Conservation (phyloP, 2,329 filamentous ascomycete species). For the Fusarium albosuccineum region DNA sequence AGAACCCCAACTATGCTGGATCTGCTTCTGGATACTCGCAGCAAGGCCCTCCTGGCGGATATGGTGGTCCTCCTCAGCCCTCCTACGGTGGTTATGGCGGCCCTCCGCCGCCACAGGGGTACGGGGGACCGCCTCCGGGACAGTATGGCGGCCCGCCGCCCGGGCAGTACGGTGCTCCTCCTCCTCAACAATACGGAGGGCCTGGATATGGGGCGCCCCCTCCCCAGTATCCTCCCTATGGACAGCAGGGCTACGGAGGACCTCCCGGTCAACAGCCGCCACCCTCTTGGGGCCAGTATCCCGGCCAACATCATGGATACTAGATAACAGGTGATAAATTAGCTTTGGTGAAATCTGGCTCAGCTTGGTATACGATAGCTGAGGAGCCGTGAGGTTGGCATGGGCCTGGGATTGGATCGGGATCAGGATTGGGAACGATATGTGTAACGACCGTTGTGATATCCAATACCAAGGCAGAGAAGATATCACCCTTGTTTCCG, state of each 20-base stretch:
- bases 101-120: conserved; percentile 46
- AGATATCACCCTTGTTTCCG: conserved; percentile 1
- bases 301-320: conserved; percentile 55
- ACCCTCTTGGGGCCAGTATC: conserved; percentile 54
- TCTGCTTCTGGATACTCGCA: conserved; percentile 42
- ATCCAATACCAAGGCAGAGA: conserved; percentile 33
- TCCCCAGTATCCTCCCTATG: conserved; percentile 37
- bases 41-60: conserved; percentile 37
- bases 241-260: conserved; percentile 36
- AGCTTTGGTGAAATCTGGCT: neutral
- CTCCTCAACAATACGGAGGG: conserved; percentile 48
- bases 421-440: conserved; percentile 18
- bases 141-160: conserved; percentile 48
- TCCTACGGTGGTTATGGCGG: conserved; percentile 52
- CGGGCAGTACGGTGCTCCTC: conserved; percentile 48
- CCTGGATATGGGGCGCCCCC: conserved; percentile 39
- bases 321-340: conserved; percentile 21
- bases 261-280: conserved; percentile 43
- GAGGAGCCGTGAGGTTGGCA: neutral
- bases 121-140: conserved; percentile 45
- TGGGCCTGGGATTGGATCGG: conserved; percentile 21
- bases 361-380: neutral
- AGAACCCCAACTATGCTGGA: conserved; percentile 50
- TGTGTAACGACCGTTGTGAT: conserved; percentile 34
- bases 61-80: conserved; percentile 49